phyloP scores from a whole-genome alignment of 176 grass and related monocot species.

The barley (Hordeum vulgare) region DNA sequence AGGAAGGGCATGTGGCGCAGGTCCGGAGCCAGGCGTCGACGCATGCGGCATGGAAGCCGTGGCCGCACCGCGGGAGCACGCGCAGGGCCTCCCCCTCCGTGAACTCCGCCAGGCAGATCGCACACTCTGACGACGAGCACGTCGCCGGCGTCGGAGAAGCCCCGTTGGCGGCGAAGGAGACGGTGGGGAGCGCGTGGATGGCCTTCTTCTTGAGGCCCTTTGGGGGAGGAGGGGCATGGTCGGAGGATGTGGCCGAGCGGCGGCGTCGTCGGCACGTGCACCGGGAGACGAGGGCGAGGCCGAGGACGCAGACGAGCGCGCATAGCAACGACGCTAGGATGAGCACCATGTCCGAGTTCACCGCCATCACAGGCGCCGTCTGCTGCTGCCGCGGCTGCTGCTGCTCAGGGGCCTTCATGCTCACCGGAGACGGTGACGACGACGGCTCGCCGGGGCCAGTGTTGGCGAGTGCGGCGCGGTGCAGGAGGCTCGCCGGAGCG shows the following conservation, averaged over 20 bases:
- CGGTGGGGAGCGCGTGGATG: conserved; percentile 41
- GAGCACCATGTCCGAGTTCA: conserved; percentile 51
- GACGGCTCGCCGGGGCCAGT: background rate
- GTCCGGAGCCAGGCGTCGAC: conserved; percentile 58
- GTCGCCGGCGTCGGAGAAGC: background rate
- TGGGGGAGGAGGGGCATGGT: background rate
- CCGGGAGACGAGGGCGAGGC: conserved; percentile 50
- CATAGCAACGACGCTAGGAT: conserved; percentile 53
- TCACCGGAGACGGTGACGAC: background rate
- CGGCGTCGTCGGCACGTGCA: background rate
- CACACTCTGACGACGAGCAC: conserved; percentile 16
- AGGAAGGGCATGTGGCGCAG: conserved; percentile 38
- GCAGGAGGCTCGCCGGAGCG: background rate
- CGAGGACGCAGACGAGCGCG: conserved; percentile 50
- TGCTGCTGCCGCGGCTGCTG: background rate
- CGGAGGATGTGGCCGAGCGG: background rate
- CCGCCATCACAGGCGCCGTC: background rate
- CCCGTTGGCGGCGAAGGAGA: background rate
- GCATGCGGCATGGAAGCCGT: conserved; percentile 52
- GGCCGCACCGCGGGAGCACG: conserved; percentile 56
- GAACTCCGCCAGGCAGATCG: conserved; percentile 49
- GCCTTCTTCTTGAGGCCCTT: conserved; percentile 52
- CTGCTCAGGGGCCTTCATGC: background rate
- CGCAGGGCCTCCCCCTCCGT: conserved; percentile 35
- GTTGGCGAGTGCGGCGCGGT: background rate